Evolutionary conservation across 2,329 filamentous ascomycete genomes (phyloP).

Genomic region (Lasiodiplodia gonubiensis): DNA sequence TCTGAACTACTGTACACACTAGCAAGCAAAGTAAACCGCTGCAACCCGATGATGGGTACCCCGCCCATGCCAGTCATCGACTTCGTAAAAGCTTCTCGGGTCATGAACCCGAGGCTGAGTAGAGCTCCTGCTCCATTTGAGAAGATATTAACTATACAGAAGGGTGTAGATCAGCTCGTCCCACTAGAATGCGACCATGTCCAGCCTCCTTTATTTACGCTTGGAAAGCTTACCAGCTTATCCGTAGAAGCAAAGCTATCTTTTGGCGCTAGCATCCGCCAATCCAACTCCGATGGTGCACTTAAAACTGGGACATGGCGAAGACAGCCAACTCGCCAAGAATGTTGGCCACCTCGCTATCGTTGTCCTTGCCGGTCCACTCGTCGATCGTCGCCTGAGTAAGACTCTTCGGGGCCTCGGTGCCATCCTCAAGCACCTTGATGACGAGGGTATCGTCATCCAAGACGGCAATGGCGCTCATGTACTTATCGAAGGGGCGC

Average conservation of each 20-base stretch:
- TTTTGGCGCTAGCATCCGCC: not conserved
- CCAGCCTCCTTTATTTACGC: conserved; percentile 21
- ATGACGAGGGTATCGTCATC: conserved; percentile 39
- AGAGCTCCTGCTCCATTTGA: conserved; percentile 11
- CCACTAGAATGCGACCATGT: conserved; percentile 9
- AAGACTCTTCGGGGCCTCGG: conserved; percentile 36
- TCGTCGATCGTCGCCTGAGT: conserved; percentile 16
- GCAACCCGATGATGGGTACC: conserved; percentile 25
- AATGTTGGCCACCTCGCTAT: conserved; percentile 44
- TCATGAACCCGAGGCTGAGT: conserved; percentile 6
- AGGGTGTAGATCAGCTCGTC: conserved; percentile 20
- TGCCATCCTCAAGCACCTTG: conserved; percentile 59
- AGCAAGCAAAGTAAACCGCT: conserved; percentile 15
- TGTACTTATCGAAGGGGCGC: conserved; percentile 63
- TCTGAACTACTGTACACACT: conserved; percentile 13
- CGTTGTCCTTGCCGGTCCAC: conserved; percentile 48
- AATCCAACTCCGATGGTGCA: not conserved
- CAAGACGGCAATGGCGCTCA: conserved; percentile 63
- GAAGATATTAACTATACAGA: conserved; percentile 20
- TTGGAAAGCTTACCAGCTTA: conserved; percentile 5
- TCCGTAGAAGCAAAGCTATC: not conserved
- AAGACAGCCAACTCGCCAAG: conserved; percentile 34
- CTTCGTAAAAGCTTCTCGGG: conserved; percentile 24
- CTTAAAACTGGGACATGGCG: conserved; percentile 21
- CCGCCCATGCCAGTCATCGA: conserved; percentile 26